Base-by-base conservation (phyloP, 2,329 filamentous ascomycete genomes). In the Cladosporium sp. region DNA sequence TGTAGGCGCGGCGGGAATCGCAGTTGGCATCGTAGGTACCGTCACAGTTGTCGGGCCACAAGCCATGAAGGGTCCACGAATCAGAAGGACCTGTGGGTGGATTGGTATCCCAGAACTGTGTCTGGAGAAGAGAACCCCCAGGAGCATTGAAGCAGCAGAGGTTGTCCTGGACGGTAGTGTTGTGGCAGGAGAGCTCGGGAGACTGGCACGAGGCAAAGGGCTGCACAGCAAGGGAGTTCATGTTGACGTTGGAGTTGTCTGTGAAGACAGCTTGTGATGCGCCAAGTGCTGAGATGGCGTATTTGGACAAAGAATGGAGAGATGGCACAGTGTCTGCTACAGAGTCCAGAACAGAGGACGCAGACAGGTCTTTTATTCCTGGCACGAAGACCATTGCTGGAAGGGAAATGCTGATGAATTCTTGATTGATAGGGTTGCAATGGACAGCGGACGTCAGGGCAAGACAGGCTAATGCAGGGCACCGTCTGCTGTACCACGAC, bases 101-200 rank as follows among this genome's bases (percentile, higher is more conserved):
- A 58, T 80, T 69, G 0, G 83, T 81, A 67, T 91, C 88, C 88
- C 88, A 91, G 74, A 91, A 91, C 65, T 91, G 88, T 2, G 89
- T 91, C 71, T 84, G 83, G 4, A 91, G 78, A 44, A 91, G 74
- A 61, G 89, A 82, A 7, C 89, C 89, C 3, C 87, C 84, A 0
- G 88, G 88, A 20, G 83, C 78, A 66, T 88, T 88, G 75, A 90
- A 88, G 73, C 89, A 91, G 75, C 89, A 91, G 6, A 85, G 81
- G 66, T 91, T 78, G 51, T 78, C 70, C n/a, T 83, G 79, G 7
- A 74, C 72, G 3, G 83, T 83, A 5, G 80, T 82, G 66, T 86
- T 86, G 58, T 85, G 81, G 67, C 87, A 90, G 65, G 84, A 87
- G 53, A 87, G 68, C 60, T 78, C 76, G 7, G 73, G 71, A 60